phyloP scores from a whole-genome alignment of 768 basidiomycete species.

The Hebeloma cylindrosporum region DNA sequence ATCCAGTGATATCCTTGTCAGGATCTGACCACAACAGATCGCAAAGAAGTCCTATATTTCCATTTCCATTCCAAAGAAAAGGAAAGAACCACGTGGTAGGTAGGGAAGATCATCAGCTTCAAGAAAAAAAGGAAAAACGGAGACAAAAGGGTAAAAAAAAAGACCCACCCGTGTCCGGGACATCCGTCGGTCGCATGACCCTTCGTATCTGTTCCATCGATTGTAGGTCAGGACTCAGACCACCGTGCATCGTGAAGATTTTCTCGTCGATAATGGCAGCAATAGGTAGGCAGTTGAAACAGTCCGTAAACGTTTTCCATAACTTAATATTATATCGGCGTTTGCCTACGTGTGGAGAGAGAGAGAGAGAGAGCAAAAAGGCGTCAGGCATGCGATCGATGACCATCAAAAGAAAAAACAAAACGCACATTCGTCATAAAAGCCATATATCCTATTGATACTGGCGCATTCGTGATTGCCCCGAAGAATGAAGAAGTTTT shows the following conservation, averaged over 20 bases:
- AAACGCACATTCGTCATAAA: conserved; percentile 97
- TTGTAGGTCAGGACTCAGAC: conserved; percentile 94
- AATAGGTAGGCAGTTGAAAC: conserved; percentile 99
- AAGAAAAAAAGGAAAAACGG: neutral
- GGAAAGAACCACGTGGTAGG: neutral
- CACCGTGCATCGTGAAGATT: conserved; percentile 99
- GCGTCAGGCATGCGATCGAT: conserved; percentile 12
- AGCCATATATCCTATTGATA: conserved; percentile 99
- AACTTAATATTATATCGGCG: conserved; percentile 99
- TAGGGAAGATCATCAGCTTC: conserved; percentile 1
- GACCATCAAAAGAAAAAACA: conserved; percentile 6
- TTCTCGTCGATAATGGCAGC: conserved; percentile 99
- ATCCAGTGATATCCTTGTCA: conserved; percentile 98
- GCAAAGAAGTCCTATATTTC: conserved; percentile 82
- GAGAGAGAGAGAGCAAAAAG: conserved; percentile 6
- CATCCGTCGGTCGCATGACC: conserved; percentile 98
- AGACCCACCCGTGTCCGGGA: conserved; percentile 89
- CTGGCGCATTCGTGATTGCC: conserved; percentile 99
- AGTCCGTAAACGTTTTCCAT: conserved; percentile 99
- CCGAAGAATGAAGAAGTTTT: conserved; percentile 99
- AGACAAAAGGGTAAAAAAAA: neutral
- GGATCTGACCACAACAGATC: conserved; percentile 99
- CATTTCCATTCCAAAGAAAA: too few relatives aligned
- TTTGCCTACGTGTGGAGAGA: conserved; percentile 66
- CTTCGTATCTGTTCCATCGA: conserved; percentile 99